Conservation (phyloP, 805 yeast species). For the Zygosaccharomyces bisporus region DNA sequence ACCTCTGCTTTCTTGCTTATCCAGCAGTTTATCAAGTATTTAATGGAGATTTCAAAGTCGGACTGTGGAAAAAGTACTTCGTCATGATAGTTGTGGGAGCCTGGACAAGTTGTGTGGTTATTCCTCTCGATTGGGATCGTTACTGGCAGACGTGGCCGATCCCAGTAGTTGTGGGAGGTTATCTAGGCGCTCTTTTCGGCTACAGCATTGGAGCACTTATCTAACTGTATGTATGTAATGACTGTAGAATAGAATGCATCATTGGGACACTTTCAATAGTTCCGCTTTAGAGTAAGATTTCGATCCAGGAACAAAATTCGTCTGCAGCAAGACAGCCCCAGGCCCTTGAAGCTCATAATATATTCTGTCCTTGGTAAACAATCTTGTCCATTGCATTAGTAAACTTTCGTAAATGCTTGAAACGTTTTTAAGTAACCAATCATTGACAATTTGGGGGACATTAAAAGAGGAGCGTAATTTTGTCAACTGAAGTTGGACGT, state of each 20-base stretch:
- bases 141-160: conserved; percentile 97
- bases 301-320: conserved; percentile 16
- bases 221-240: conserved; percentile 13
- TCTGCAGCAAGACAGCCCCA: conserved; percentile 31
- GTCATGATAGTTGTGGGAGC: conserved; percentile 53
- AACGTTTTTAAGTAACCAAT: conserved; percentile 8
- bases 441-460: conserved; percentile 11
- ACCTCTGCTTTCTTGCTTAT: conserved; percentile 54
- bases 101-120: conserved; percentile 91
- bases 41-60: conserved; percentile 47
- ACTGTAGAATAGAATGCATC: conserved; percentile 9
- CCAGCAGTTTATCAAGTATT: conserved; percentile 64
- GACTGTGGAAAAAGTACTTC: conserved; percentile 39
- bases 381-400: conserved; percentile 13
- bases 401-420: conserved; percentile 14
- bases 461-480: conserved; percentile 7
- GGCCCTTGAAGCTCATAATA: conserved; percentile 33
- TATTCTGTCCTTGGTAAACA: conserved; percentile 19
- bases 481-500: conserved; percentile 10
- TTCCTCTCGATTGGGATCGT: conserved; percentile 97
- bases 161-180: conserved; percentile 76
- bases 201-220: conserved; percentile 40
- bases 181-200: conserved; percentile 68
- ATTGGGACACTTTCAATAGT: conserved; percentile 9
- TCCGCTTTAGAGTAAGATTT: conserved; percentile 14